Conservation (phyloP, 2,329 filamentous ascomycete species). For the Sphaerulina vaccinii region DNA sequence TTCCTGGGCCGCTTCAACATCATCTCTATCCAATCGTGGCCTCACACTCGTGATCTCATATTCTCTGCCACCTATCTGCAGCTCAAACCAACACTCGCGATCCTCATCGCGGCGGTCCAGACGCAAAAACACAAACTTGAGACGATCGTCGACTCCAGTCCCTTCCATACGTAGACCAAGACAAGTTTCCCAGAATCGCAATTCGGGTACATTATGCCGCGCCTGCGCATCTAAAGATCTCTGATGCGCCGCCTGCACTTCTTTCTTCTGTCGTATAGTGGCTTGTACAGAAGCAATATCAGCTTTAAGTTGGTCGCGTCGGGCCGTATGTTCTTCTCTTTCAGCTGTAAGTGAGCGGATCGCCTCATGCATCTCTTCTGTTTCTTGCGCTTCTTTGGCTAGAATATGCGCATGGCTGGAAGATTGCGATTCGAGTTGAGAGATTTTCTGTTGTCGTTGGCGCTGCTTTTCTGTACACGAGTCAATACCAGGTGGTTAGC, state of each 20-base stretch:
- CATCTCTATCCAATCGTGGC: constrained; percentile 78
- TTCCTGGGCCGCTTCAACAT: constrained; percentile 73
- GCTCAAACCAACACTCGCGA: constrained; percentile 88
- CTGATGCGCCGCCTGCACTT: constrained; percentile 70
- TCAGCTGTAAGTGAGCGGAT: constrained; percentile 58
- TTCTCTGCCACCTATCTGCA: constrained; percentile 76
- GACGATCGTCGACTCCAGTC: constrained; percentile 66
- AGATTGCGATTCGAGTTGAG: constrained; percentile 73
- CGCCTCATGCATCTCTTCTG: constrained; percentile 60
- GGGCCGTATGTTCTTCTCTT: constrained; percentile 54
- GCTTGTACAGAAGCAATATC: constrained; percentile 65
- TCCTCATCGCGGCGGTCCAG: constrained; percentile 85
- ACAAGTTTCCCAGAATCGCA: constrained; percentile 94
- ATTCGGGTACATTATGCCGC: constrained; percentile 85
- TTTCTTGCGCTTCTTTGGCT: constrained; percentile 75
- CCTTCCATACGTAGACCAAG: constrained; percentile 88
- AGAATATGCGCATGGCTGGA: constrained; percentile 70
- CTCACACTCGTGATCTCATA: constrained; percentile 80
- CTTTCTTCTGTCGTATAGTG: constrained; percentile 66
- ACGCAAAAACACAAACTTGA: constrained; percentile 88
- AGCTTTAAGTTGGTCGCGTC: constrained; percentile 55
- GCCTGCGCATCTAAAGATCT: constrained; percentile 77
- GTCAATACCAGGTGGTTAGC: constrained; percentile 16
- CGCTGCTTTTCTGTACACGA: constrained; percentile 73
- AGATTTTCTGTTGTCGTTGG: constrained; percentile 83